phyloP scores from a whole-genome alignment of 192 early-diverging fungal species.

The Linnemannia elongata region DNA sequence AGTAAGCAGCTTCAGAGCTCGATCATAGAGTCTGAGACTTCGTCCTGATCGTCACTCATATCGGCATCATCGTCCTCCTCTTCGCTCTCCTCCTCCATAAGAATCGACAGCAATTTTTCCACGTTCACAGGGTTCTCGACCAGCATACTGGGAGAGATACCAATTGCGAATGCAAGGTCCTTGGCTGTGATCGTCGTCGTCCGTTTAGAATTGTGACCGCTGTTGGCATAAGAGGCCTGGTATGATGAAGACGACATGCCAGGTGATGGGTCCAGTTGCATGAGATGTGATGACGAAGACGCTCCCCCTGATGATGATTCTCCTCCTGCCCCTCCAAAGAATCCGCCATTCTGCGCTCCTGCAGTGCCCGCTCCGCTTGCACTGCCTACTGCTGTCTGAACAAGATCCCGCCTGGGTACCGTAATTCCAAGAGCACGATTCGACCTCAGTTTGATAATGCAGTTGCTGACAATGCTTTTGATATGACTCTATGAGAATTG shows the following conservation, averaged over 20 bases:
- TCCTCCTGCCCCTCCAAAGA: conserved; percentile 22
- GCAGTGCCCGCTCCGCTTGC: conserved; percentile 1
- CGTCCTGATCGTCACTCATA: conserved; percentile 54
- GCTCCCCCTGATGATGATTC: neutral
- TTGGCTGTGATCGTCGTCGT: conserved; percentile 60
- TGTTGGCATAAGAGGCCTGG: conserved; percentile 25
- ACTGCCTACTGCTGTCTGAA: neutral
- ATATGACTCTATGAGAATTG: conserved; percentile 64
- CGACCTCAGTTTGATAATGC: conserved; percentile 73
- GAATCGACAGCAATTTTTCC: conserved; percentile 63
- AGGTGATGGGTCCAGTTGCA: neutral
- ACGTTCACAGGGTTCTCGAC: conserved; percentile 75
- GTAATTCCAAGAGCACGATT: conserved; percentile 73
- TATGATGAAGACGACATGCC: conserved; percentile 3
- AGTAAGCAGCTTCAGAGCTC: conserved; percentile 8
- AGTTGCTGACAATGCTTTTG: conserved; percentile 76
- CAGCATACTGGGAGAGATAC: conserved; percentile 72
- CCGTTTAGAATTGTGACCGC: conserved; percentile 17
- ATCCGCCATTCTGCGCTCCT: conserved; percentile 9
- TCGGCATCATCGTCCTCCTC: conserved; percentile 63
- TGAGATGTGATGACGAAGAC: neutral
- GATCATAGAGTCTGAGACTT: conserved; percentile 42
- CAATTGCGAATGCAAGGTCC: conserved; percentile 76
- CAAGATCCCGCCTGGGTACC: conserved; percentile 17
- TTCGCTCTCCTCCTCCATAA: conserved; percentile 66